Base-by-base conservation (phyloP, 176 grass and related monocot genomes). In the Zoysia pacifica region DNA sequence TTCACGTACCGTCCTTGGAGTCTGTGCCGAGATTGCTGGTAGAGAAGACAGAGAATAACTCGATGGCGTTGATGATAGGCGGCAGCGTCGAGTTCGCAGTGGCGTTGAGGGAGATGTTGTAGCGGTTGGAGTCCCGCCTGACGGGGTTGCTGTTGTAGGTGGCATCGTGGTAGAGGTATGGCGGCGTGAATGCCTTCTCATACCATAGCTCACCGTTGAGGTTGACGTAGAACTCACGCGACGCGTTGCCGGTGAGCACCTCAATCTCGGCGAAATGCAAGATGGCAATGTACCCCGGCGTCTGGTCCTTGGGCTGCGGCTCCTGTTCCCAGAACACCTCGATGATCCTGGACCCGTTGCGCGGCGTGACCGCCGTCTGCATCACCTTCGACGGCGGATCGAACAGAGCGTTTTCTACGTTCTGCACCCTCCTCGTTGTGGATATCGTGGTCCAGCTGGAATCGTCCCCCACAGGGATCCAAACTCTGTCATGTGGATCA, bases 41-140 rank as follows among this genome's bases (percentile, higher is more conserved):
- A 51, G 79, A 15, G 56, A 91, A 58, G 36, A 73, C 37, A 3
- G 79, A 71, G 77, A 88, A 94, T 3, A 87, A 7, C 84, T 94
- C 86, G 5, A 49, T 0, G 5, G 89, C 92, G 53, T 89, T 94
- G 83, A 94, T 79, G 20, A 91, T 67, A 1, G 92, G 92, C 6
- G 92, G 92, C 63, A 91, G 43, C 15, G 72, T 89, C 7, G 92
- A 91, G 67, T 72, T 81, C 9, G 35, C 37, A 0, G 92, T 79
- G 66, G 86, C 79, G 3, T 71, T 81, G 38, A 94, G 43, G 19
- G 89, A 60, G 58, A 87, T 3, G 5, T 50, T 74, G 61, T 86
- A 94, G 0, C 1, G 3, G 7, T 0, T 2, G 1, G 19, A 11
- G 2, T 9, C 6, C 0, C 0, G 6, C n/a, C n/a, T n/a, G 44